Percentiles rank a stretch among this genome's conserved stretches.
Evolutionary conservation across 1,139 yeast genomes (phyloP).

Genomic region (Candida freyschussii): DNA sequence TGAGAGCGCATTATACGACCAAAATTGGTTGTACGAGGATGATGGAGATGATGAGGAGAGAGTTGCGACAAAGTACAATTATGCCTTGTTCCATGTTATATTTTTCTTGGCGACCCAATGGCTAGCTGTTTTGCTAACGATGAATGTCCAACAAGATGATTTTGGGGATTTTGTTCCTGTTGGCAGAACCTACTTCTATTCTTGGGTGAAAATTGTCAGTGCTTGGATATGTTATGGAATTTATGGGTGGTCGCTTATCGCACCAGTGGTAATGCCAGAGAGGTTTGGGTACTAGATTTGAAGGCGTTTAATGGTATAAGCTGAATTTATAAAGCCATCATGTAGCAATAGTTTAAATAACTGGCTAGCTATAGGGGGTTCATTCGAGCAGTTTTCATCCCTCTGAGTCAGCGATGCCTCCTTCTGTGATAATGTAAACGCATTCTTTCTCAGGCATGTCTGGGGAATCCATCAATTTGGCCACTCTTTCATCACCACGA

Average conservation of each 20-base stretch:
- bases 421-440: constrained; percentile 47
- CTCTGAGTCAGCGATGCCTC: constrained; percentile 47
- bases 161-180: constrained; percentile 92
- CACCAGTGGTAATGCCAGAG: constrained; percentile 89
- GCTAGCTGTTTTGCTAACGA: constrained; percentile 89
- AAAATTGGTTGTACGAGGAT: constrained; percentile 53
- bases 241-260: constrained; percentile 87
- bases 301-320: not conserved
- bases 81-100: constrained; percentile 81
- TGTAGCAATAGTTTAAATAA: not conserved
- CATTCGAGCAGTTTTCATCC: too few relatives aligned
- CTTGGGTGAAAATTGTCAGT: constrained; percentile 90
- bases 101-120: constrained; percentile 96
- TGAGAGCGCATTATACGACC: constrained; percentile 78
- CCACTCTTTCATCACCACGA: constrained; percentile 61
- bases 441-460: constrained; percentile 59
- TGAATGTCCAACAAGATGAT: constrained; percentile 82
- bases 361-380: too few relatives aligned
- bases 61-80: constrained; percentile 73
- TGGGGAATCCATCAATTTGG: constrained; percentile 58
- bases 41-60: constrained; percentile 43
- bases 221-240: constrained; percentile 88
- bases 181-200: constrained; percentile 91
- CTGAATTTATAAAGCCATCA: not conserved
- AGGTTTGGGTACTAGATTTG: constrained; percentile 44